Conservation (phyloP, 2,329 filamentous ascomycete genomes). For the Didymella pinodella region DNA sequence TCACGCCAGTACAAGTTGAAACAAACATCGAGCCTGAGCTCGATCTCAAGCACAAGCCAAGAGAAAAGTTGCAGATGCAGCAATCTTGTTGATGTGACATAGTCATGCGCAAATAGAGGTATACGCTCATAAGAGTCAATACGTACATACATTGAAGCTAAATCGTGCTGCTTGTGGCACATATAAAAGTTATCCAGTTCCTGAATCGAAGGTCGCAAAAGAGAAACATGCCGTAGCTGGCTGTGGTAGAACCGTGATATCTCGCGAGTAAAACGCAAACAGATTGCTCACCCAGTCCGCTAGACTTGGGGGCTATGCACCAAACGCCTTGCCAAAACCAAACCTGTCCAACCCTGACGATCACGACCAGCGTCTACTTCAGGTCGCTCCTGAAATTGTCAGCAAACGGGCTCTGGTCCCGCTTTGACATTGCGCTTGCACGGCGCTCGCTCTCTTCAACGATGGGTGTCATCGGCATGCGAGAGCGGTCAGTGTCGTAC, state of each 20-base stretch:
- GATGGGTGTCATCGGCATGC: slow-evolving; percentile 54
- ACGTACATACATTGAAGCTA: slow-evolving; percentile 24
- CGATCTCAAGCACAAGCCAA: neutral
- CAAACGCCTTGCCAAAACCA: slow-evolving; percentile 23
- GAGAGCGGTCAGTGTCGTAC: slow-evolving; percentile 38
- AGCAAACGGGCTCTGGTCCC: slow-evolving; percentile 47
- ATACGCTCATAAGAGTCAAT: slow-evolving; percentile 16
- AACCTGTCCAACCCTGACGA: slow-evolving; percentile 1
- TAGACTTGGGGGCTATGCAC: slow-evolving; percentile 20
- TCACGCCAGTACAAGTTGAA: slow-evolving; percentile 17
- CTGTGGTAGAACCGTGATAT: slow-evolving; percentile 19
- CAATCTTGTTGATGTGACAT: too few relatives aligned
- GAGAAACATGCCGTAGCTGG: slow-evolving; percentile 22
- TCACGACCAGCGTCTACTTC: slow-evolving; percentile 12
- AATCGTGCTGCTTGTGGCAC: slow-evolving; percentile 17
- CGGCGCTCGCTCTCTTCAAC: slow-evolving; percentile 55
- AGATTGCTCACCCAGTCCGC: slow-evolving; percentile 22
- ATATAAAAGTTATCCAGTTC: slow-evolving; percentile 16
- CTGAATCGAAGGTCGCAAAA: slow-evolving; percentile 14
- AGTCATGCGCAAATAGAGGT: neutral
- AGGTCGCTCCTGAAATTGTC: slow-evolving; percentile 37
- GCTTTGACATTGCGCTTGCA: slow-evolving; percentile 41
- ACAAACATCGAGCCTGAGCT: slow-evolving; percentile 10
- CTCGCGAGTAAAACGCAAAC: slow-evolving; percentile 15
- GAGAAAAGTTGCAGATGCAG: neutral